These are phyloP conservation scores for Straminergon stramineum DNA, from an alignment of 225 moss, liverwort and hornwort species.

Conservation along the genomic window DNA sequence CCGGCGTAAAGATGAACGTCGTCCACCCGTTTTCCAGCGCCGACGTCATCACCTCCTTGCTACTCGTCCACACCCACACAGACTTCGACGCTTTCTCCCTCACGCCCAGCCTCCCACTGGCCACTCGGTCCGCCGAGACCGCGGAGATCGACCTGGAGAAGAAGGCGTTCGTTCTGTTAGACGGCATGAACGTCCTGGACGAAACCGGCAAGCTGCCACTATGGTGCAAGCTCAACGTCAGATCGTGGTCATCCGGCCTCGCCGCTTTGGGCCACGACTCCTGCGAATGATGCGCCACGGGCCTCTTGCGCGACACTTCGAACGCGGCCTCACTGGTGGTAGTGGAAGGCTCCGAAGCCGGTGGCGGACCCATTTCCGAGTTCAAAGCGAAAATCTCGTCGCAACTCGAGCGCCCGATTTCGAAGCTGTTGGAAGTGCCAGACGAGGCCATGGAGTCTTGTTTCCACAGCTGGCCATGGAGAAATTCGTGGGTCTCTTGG, in stretches of 20 bases:
- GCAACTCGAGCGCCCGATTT: neutral
- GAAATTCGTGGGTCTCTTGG: slow-evolving; percentile 17
- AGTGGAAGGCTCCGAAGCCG: slow-evolving; percentile 9
- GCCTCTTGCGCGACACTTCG: neutral
- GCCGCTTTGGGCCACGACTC: neutral
- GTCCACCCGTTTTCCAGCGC: slow-evolving; percentile 80
- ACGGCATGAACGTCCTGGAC: neutral
- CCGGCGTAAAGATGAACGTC: slow-evolving; percentile 67
- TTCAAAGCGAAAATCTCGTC: slow-evolving; percentile 13
- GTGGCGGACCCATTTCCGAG: neutral
- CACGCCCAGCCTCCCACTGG: slow-evolving; percentile 18
- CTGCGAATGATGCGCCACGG: neutral
- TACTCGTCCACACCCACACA: slow-evolving; percentile 82
- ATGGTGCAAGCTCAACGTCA: slow-evolving; percentile 7
- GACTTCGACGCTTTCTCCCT: slow-evolving; percentile 33
- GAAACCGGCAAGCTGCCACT: slow-evolving; percentile 10
- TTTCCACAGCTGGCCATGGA: slow-evolving; percentile 14
- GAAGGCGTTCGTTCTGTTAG: slow-evolving; percentile 15
- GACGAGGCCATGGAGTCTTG: slow-evolving; percentile 32
- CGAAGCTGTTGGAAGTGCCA: slow-evolving; percentile 13
- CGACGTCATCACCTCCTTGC: slow-evolving; percentile 80
- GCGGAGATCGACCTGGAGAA: slow-evolving; percentile 26
- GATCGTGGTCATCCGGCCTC: slow-evolving; percentile 9
- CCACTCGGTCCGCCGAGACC: slow-evolving; percentile 24
- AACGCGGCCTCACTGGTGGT: slow-evolving; percentile 6